These are phyloP conservation scores for Wallacemonas sp. DNA, from an alignment of 208 protist genomes.

Conservation along the genomic window DNA sequence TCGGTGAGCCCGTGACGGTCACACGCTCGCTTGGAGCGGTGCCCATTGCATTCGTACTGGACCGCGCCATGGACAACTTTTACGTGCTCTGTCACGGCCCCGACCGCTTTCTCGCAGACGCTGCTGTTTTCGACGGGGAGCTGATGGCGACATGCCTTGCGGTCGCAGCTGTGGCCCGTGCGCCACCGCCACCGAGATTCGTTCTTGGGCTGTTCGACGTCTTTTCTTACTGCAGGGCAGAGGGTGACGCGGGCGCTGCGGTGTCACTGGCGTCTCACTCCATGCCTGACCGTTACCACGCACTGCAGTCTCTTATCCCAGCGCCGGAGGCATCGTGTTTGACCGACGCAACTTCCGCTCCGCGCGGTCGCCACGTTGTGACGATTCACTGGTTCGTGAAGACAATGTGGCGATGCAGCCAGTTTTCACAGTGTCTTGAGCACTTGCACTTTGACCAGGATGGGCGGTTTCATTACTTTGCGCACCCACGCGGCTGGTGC, in stretches of 20 bases:
- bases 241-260: conserved; percentile 4
- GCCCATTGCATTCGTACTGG: conserved; percentile 40
- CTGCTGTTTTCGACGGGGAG: conserved; percentile 62
- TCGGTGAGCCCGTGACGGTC: neutral
- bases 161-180: neutral
- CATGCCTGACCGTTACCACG: conserved; percentile 42
- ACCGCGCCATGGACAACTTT: conserved; percentile 50
- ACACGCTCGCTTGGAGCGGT: conserved; percentile 6
- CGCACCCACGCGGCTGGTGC: conserved; percentile 33
- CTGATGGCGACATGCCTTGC: conserved; percentile 33
- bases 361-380: neutral
- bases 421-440: conserved; percentile 32
- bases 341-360: neutral
- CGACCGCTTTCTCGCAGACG: conserved; percentile 10
- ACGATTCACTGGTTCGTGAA: conserved; percentile 51
- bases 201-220: conserved; percentile 61
- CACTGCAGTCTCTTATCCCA: conserved; percentile 25
- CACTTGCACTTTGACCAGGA: conserved; percentile 18
- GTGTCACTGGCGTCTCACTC: conserved; percentile 17
- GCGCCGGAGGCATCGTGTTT: conserved; percentile 9
- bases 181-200: neutral
- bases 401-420: conserved; percentile 48
- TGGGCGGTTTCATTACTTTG: conserved; percentile 35
- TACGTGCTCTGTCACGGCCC: conserved; percentile 53
- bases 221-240: conserved; percentile 23